Conservation (phyloP, 1,284 basidiomycete genomes). For the Dichomitus squalens region DNA sequence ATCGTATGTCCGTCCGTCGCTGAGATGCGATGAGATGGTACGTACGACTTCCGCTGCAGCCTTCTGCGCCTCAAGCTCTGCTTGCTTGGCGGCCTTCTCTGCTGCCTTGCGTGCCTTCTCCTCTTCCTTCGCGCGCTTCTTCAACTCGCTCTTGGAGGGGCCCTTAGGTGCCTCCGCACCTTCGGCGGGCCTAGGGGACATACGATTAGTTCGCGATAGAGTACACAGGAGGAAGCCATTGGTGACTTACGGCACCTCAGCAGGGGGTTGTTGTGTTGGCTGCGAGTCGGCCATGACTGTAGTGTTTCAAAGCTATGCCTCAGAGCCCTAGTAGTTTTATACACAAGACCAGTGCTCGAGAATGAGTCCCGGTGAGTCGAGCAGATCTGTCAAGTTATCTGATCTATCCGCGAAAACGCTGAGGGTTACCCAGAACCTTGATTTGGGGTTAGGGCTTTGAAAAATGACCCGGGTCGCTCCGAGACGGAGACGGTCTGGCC, state of each 20-base stretch:
- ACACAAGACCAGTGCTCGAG: conserved; percentile 14
- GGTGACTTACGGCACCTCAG: conserved; percentile 27
- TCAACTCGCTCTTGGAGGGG: conserved; percentile 87
- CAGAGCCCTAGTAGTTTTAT: conserved; percentile 13
- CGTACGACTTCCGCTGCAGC: conserved; percentile 74
- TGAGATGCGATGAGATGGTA: conserved; percentile 19
- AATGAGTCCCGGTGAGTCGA: conserved; percentile 17
- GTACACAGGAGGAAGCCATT: background rate
- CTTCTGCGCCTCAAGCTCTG: conserved; percentile 76
- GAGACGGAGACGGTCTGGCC: conserved; percentile 11
- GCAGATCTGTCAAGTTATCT: conserved; percentile 21
- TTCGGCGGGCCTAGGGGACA: conserved; percentile 35
- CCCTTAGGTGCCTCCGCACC: conserved; percentile 36
- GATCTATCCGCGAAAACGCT: conserved; percentile 24
- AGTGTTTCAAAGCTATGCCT: conserved; percentile 7
- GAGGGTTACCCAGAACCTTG: conserved; percentile 7
- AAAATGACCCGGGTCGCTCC: conserved; percentile 12
- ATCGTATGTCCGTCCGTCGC: background rate
- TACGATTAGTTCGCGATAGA: background rate
- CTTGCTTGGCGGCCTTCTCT: conserved; percentile 79
- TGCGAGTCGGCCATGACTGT: conserved; percentile 18
- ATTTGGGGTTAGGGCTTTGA: conserved; percentile 12
- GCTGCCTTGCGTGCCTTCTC: conserved; percentile 93
- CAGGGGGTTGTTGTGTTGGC: conserved; percentile 16
- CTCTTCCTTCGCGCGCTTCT: conserved; percentile 90